Evolutionary conservation across 495 filamentous ascomycete genomes (phyloP), one percentile per base, ranked within the genome.

Genomic region (Aspergillus incahuasiensis): DNA sequence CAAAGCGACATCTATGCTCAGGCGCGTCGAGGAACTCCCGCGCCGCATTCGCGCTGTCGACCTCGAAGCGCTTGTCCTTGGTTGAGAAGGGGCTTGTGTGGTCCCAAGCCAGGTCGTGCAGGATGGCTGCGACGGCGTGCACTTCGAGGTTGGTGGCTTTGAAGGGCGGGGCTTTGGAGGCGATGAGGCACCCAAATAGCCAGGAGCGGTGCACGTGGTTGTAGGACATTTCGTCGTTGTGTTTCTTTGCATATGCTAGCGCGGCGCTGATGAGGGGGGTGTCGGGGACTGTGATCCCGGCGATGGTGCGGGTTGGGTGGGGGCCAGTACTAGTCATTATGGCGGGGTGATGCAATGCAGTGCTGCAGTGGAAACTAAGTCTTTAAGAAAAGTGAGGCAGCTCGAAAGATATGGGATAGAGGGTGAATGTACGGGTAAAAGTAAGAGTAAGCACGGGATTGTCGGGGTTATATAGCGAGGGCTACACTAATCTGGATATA

Each of bases 41-140:
- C 15, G 49, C 49, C 2, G 38, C 38, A 2, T 52, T 52, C 2
- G 49, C 49, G 12, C 49, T 28, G 35, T 52, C 49, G 20, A 52
- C 49, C 21, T 52, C 49, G 49, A 52, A 52, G 19, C 49, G 49
- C 15, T 52, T 42, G 38, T 52, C 49, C 9, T 20, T 11, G 2
- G 49, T 25, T 1, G 21, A 25, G 35, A 52, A 42, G 11, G 6
- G 0, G 38, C 35, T 30, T 1, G 38, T 28, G 9, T 24, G 12
- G 38, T 41, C 49, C 49, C 49, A 52, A 6, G 35, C 49, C 1
- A 52, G 34, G 20, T 52, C 49, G 11, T 52, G 49, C 3, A 52
- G 49, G 38, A 52, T 52, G 7, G 35, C 34, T 9, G 49, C 24
- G 12, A 52, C 49, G 35, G 38, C 49, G 13, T 41, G 35, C 9